These are phyloP conservation scores for Colletotrichum sp. DNA, from an alignment of 2,329 filamentous ascomycete genomes.

Conservation along the genomic window DNA sequence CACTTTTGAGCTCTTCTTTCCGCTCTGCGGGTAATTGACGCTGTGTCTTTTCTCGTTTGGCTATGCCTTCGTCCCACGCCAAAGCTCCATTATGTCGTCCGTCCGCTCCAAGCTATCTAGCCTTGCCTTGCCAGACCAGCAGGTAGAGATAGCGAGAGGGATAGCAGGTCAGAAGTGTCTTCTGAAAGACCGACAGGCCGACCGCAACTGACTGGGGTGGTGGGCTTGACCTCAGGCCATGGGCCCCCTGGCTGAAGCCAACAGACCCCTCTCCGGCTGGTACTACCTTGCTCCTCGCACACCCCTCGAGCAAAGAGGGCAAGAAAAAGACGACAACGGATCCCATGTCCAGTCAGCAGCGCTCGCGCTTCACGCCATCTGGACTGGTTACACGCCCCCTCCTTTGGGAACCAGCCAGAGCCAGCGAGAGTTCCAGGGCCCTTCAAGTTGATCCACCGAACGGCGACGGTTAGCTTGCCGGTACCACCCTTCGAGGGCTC, in stretches of 20 bases:
- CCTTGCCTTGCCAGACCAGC: not conserved
- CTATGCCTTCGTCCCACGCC: not conserved
- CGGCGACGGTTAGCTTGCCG: constrained; percentile 16
- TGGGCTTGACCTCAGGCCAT: constrained; percentile 17
- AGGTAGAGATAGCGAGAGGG: not conserved
- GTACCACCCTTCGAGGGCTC: constrained; percentile 17
- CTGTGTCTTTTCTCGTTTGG: not conserved
- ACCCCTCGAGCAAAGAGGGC: constrained; percentile 12
- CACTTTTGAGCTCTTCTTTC: not conserved
- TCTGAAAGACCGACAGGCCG: constrained; percentile 19
- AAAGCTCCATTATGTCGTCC: not conserved
- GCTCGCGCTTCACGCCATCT: not conserved
- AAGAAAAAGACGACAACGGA: constrained; percentile 5
- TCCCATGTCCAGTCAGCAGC: not conserved
- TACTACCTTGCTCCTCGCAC: constrained; percentile 37
- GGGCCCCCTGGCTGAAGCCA: constrained; percentile 7
- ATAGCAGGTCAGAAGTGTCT: not conserved
- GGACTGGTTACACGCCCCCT: constrained; percentile 6
- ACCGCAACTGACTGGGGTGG: constrained; percentile 12
- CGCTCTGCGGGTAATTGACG: not conserved
- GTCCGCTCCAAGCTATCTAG: not conserved
- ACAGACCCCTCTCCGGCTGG: constrained; percentile 24
- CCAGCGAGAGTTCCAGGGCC: not conserved
- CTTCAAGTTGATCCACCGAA: constrained; percentile 17
- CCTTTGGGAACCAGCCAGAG: not conserved